phyloP scores from a whole-genome alignment of 148 eudicot genomes.

The Camellia sinensis region DNA sequence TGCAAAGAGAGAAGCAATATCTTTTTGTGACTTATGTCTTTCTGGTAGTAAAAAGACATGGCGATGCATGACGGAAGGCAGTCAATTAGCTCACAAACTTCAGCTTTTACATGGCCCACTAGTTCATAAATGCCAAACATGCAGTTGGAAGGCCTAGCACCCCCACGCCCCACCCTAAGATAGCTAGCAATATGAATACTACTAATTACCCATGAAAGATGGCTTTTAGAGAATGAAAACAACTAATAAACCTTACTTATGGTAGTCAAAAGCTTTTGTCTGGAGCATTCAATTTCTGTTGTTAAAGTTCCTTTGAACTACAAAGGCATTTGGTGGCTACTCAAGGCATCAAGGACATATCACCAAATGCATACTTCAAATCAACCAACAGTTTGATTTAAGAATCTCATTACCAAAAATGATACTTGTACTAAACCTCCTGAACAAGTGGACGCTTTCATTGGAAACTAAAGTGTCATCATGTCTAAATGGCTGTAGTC shows the following conservation, averaged over 20 bases:
- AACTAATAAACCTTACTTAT: too few species aligned
- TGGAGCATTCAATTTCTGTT: too few species aligned
- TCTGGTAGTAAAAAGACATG: neutral
- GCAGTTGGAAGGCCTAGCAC: neutral
- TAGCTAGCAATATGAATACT: too few species aligned
- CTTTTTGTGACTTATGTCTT: neutral
- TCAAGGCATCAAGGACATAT: neutral
- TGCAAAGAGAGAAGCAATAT: neutral
- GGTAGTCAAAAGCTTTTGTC: too few species aligned
- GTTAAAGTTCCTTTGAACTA: too few species aligned
- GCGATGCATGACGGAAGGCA: neutral
- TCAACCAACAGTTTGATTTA: neutral
- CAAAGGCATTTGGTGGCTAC: neutral
- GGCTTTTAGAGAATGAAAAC: too few species aligned
- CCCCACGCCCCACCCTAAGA: too few species aligned
- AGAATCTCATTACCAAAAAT: neutral
- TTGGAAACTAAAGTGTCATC: too few species aligned
- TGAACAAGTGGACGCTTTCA: neutral
- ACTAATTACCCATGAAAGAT: too few species aligned
- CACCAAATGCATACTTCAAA: neutral
- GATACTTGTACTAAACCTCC: neutral
- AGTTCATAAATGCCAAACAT: neutral
- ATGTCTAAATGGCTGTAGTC: neutral
- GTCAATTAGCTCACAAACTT: neutral
- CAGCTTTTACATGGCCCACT: neutral